Conservation (phyloP, 1,139 yeast species). For the Scheffersomyces titani region DNA sequence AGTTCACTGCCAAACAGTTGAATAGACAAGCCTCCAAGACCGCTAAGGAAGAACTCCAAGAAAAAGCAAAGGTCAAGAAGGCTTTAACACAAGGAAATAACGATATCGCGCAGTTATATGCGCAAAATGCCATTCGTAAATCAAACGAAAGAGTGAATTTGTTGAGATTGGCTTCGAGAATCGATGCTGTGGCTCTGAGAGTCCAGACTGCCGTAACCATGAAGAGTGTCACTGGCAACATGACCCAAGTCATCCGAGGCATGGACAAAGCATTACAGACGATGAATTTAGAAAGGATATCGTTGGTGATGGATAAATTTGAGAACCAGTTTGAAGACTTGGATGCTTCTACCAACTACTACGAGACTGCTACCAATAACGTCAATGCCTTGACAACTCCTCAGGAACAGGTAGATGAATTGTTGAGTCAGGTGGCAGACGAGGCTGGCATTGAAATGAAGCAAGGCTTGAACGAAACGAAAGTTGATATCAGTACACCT, state of each 20-base stretch:
- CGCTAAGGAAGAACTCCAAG: slow-evolving; percentile 84
- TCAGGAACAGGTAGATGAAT: slow-evolving; percentile 90
- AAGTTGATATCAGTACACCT: slow-evolving; percentile 45
- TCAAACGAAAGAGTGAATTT: slow-evolving; percentile 83
- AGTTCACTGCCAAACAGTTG: slow-evolving; percentile 92
- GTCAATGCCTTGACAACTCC: slow-evolving; percentile 90
- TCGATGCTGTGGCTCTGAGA: slow-evolving; percentile 94
- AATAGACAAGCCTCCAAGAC: slow-evolving; percentile 89
- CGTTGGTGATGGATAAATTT: slow-evolving; percentile 95
- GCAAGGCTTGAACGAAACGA: slow-evolving; percentile 68
- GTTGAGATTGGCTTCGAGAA: slow-evolving; percentile 79
- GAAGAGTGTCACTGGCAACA: slow-evolving; percentile 91
- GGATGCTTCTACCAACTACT: slow-evolving; percentile 91
- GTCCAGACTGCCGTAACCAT: slow-evolving; percentile 98
- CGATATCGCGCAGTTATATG: slow-evolving; percentile 92
- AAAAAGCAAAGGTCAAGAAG: slow-evolving; percentile 87
- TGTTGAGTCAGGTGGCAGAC: slow-evolving; percentile 93
- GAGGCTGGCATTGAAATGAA: slow-evolving; percentile 95
- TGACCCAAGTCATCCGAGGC: slow-evolving; percentile 90
- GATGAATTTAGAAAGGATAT: slow-evolving; percentile 91
- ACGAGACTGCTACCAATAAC: slow-evolving; percentile 85
- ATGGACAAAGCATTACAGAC: slow-evolving; percentile 96
- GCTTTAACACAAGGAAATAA: slow-evolving; percentile 84
- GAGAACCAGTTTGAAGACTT: slow-evolving; percentile 95
- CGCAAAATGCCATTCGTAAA: slow-evolving; percentile 94